A percentile compares a stretch with the other conserved stretches of the same genome.
Conservation (phyloP, 2,329 filamentous ascomycete genomes). For the Neopestalotiopsis sp. region DNA sequence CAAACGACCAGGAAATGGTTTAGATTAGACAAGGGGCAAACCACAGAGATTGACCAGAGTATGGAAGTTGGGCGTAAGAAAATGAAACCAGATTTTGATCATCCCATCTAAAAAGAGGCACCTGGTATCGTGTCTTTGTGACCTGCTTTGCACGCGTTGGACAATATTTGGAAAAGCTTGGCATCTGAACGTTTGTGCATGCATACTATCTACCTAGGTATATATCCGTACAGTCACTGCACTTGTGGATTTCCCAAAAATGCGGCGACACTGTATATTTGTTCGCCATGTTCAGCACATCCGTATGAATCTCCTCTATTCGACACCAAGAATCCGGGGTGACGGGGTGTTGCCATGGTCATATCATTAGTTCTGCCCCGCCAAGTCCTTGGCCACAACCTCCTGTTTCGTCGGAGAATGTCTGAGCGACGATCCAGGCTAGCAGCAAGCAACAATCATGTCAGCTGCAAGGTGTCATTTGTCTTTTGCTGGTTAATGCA, state of each 20-base stretch:
- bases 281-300: background rate
- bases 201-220: background rate
- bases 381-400: constrained; percentile 18
- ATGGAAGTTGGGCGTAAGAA: constrained; percentile 16
- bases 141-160: background rate
- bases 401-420: constrained; percentile 16
- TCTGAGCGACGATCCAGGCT: constrained; percentile 11
- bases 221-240: background rate
- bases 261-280: background rate
- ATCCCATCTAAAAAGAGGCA: background rate
- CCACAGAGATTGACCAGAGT: constrained; percentile 4
- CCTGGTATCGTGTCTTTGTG: background rate
- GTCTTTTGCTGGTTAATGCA: background rate
- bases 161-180: background rate
- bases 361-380: background rate
- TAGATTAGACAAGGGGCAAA: background rate
- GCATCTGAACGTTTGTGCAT: background rate
- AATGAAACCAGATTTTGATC: constrained; percentile 7
- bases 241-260: background rate
- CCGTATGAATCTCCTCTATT: background rate
- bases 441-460: background rate
- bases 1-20: constrained; percentile 22
- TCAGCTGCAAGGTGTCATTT: background rate
- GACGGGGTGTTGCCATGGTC: background rate
- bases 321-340: background rate